These are phyloP conservation scores for Nicotiana sylvestris DNA, from an alignment of 257 asterid species.

Conservation along the genomic window DNA sequence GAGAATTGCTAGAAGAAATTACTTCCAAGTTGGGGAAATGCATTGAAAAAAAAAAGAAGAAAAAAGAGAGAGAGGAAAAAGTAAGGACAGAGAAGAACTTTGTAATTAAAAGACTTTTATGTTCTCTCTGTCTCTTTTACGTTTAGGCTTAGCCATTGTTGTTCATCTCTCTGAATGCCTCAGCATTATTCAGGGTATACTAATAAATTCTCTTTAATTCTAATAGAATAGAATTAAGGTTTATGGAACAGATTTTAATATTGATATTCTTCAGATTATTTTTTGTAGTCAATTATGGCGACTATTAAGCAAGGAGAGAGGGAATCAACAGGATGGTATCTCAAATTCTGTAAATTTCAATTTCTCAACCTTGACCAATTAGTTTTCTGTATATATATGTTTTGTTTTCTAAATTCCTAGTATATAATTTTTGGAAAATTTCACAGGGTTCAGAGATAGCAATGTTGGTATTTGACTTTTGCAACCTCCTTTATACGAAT, in stretches of 20 bases:
- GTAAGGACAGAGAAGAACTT: conserved; percentile 22
- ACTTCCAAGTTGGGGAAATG: conserved; percentile 14
- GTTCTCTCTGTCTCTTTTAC: conserved; percentile 41
- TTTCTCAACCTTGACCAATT: background rate
- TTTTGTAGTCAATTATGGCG: conserved; percentile 54
- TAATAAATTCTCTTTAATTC: no score
- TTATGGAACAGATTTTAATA: no score
- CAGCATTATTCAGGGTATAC: conserved; percentile 91
- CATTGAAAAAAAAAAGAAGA: background rate
- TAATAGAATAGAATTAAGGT: no score
- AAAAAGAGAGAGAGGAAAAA: background rate
- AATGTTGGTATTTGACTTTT: background rate
- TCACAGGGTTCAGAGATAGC: background rate
- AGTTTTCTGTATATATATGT: background rate
- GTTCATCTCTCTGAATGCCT: conserved; percentile 84
- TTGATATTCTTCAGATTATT: no score
- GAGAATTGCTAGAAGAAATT: background rate
- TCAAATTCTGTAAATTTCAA: background rate
- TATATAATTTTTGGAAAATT: background rate
- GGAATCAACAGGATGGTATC: conserved; percentile 56
- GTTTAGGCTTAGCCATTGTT: conserved; percentile 67
- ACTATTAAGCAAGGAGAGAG: conserved; percentile 71
- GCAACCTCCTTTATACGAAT: background rate
- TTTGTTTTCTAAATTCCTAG: background rate
- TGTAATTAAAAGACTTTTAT: conserved; percentile 70